Evolutionary conservation across 106 monocot genomes (phyloP), one percentile per base, ranked within the genome.

Genomic region (Iris macrosiphon): DNA sequence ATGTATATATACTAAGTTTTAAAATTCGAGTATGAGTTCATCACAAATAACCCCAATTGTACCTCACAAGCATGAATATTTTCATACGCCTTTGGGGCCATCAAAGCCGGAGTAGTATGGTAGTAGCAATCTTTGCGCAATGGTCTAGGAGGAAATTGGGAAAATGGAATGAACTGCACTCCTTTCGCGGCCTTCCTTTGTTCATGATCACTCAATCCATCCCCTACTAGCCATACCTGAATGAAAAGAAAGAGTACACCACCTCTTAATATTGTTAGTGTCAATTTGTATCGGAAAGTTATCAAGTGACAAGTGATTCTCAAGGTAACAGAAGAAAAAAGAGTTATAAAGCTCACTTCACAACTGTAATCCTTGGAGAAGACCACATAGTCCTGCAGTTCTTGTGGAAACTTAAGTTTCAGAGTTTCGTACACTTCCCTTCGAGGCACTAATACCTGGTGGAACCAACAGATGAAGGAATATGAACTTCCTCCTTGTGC

Each of bases 61-160:
- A 89, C 89, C 89, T 90, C 84, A 34, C 89, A 90, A 0, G 80
- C 30, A 42, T 90, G 89, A 32, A 84, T 31, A 67, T 90, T 84
- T 65, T 90, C 80, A 16, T 75, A 75, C 4, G 59, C 40, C 40
- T 75, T 70, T n/a, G 89, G 89, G 8, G 75, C 58, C 21, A 31
- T 28, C 78, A 90, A 35, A 21, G 89, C 64, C n/a, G 84, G 89
- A n/a, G 84, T 80, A 23, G 22, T 59, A 29, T 78, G 68, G 35
- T 90, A 90, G 11, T 62, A 14, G 52, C 81, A 84, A 48, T 81
- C 80, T 8, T 55, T 51, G 31, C 71, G 73, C 6, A 43, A 1
- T 28, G 16, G 26, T 27, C 65, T 78, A 7, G 55, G 74, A 53
- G 84, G 81, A 31, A 84, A 90, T 38, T 80, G 83, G 10, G 80